A percentile compares a stretch with the other conserved stretches of the same genome.
phyloP scores from a whole-genome alignment of 179 eudicot genomes.

The Beta lomatogona region DNA sequence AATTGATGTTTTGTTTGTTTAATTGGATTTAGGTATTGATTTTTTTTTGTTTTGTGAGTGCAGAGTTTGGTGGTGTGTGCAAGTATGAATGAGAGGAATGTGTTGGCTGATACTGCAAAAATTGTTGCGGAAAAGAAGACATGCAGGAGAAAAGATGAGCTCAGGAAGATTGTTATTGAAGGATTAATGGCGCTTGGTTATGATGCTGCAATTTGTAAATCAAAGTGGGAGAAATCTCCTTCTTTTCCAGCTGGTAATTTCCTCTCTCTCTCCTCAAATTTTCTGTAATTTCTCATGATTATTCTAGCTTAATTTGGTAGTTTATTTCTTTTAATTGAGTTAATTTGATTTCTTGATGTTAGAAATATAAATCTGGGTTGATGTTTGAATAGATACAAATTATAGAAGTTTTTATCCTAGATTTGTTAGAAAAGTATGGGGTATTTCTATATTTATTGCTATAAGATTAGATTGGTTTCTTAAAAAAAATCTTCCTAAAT shows the following conservation, averaged over 20 bases:
- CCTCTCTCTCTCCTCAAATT: too few relatives aligned
- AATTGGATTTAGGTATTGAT: not conserved
- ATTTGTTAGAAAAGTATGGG: not conserved
- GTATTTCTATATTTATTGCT: not conserved
- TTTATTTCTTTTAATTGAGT: not conserved
- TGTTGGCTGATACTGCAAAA: conserved; percentile 74
- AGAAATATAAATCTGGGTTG: too few relatives aligned
- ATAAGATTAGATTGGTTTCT: not conserved
- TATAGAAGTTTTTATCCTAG: conserved; percentile 15
- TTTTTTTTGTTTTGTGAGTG: not conserved
- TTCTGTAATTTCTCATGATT: too few relatives aligned
- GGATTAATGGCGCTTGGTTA: conserved; percentile 53
- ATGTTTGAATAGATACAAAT: not conserved
- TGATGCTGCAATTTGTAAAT: conserved; percentile 81
- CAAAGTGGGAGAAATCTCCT: conserved; percentile 90
- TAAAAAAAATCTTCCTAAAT: conserved; percentile 1
- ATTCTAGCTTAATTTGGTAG: not conserved
- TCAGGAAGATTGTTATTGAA: conserved; percentile 58
- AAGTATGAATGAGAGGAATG: conserved; percentile 66
- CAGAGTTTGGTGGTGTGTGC: conserved; percentile 74
- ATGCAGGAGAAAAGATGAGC: conserved; percentile 67
- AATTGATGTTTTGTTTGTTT: not conserved
- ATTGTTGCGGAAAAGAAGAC: conserved; percentile 57
- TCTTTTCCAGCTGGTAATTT: conserved; percentile 80
- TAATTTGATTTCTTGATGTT: not conserved